Evolutionary conservation across 345 rosid species (phyloP).

Genomic region (Aquilaria yunnanensis): DNA sequence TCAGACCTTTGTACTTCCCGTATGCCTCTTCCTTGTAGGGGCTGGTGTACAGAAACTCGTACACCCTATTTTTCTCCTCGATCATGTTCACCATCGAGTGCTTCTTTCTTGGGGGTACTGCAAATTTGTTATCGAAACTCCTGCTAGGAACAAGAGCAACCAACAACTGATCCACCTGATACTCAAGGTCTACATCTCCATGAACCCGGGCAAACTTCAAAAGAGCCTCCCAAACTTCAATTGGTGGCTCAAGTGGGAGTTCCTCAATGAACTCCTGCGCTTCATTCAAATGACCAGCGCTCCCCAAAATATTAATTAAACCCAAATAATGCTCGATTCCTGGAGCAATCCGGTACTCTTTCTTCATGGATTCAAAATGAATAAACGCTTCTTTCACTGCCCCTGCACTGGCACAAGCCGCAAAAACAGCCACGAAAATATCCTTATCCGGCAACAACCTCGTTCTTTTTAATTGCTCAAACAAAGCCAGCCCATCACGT

Average conservation of each 20-base stretch:
- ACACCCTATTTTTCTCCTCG: conserved; percentile 41
- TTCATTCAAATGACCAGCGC: conserved; percentile 37
- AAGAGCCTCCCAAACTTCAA: conserved; percentile 34
- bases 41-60: conserved; percentile 24
- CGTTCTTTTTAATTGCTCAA: conserved; percentile 34
- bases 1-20: conserved; percentile 37
- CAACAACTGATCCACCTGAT: conserved; percentile 31
- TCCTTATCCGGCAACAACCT: conserved; percentile 22
- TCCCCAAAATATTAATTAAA: conserved; percentile 33
- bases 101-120: conserved; percentile 31
- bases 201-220: conserved; percentile 33
- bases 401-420: conserved; percentile 37
- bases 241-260: conserved; percentile 33
- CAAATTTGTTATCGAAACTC: conserved; percentile 13
- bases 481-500: conserved; percentile 32
- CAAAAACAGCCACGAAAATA: conserved; percentile 29
- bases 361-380: conserved; percentile 36
- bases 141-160: conserved; percentile 27
- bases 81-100: conserved; percentile 38
- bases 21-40: conserved; percentile 32
- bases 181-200: conserved; percentile 55
- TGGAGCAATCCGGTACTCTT: conserved; percentile 28
- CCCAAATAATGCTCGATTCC: conserved; percentile 34
- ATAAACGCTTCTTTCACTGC: conserved; percentile 29
- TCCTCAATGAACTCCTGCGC: conserved; percentile 44